phyloP scores from a whole-genome alignment of 805 yeast genomes.

The Candida sakaeoensis region DNA sequence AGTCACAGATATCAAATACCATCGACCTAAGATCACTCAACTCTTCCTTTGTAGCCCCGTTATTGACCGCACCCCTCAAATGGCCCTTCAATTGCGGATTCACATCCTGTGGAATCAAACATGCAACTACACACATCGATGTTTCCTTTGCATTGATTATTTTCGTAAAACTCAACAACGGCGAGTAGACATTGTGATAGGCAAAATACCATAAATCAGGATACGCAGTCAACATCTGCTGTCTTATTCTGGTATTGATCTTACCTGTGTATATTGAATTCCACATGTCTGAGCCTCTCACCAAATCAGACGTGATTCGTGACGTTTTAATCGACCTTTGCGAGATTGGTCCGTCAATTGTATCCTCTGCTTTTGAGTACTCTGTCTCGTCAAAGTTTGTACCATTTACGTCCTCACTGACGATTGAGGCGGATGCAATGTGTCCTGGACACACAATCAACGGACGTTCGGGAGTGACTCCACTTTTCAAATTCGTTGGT shows the following conservation, averaged over 20 bases:
- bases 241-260: conserved; percentile 61
- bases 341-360: conserved; percentile 42
- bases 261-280: conserved; percentile 66
- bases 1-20: conserved; percentile 60
- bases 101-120: conserved; percentile 88
- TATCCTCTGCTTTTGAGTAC: conserved; percentile 17
- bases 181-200: conserved; percentile 69
- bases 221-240: conserved; percentile 68
- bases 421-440: conserved; percentile 33
- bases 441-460: conserved; percentile 29
- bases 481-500: conserved; percentile 42
- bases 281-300: conserved; percentile 67
- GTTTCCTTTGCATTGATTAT: conserved; percentile 67
- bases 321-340: conserved; percentile 25
- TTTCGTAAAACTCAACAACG: conserved; percentile 65
- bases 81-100: conserved; percentile 93
- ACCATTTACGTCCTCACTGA: conserved; percentile 37
- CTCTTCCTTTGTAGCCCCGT: conserved; percentile 67
- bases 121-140: conserved; percentile 69
- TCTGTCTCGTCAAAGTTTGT: conserved; percentile 28
- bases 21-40: conserved; percentile 56
- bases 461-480: conserved; percentile 24
- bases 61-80: conserved; percentile 76
- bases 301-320: conserved; percentile 24
- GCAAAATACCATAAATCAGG: conserved; percentile 83